Base-by-base conservation (phyloP, 129 eudicot species). In the Mikania micrantha region DNA sequence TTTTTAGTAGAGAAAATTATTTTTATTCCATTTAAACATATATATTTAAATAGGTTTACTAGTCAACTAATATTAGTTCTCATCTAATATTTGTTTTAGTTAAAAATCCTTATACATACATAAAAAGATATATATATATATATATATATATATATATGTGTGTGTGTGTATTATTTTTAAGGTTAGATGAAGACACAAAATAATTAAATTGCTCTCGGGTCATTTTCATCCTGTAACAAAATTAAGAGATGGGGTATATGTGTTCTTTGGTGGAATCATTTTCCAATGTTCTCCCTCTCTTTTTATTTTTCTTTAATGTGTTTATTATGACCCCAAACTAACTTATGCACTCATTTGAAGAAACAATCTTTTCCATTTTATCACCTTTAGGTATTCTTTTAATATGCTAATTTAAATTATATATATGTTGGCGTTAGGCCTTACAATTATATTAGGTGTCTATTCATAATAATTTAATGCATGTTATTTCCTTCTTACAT, bases 241-340 rank as follows among this genome's bases (percentile, higher is more conserved):
- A 66, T 67, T 75, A 67, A 75, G 74, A 75, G 79, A 75, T 75
- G 79, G 79, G 79, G 74, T 75, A 75, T 75, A 44, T 75, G 61
- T 75, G 74, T 75, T 64, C 15, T 63, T 40, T 27, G 64, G 65
- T 15, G 3, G 63, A 64, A 73, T 64, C 54, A 50, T 54, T 64
- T 38, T 50, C 64, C n/a, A n/a, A n/a, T n/a, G n/a, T n/a, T n/a
- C n/a, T n/a, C n/a, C n/a, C 56, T 50, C 22, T 49, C 29, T 27
- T 53, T 20, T 58, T 16, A 7, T 22, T 44, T 53, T 75, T 66
- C 28, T 74, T 72, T 53, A 64, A 74, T 74, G 70, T 39, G 24
- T 31, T 40, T 39, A 50, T 60, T 47, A 67, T 67, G 42, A 48
- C 31, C 42, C 63, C 53, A 48, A 61, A 41, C 77, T 60, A 72